Percentiles rank a stretch among this genome's conserved stretches.
Evolutionary conservation across 2,329 filamentous ascomycete genomes (phyloP).

Genomic region (Colletotrichum limetticola): DNA sequence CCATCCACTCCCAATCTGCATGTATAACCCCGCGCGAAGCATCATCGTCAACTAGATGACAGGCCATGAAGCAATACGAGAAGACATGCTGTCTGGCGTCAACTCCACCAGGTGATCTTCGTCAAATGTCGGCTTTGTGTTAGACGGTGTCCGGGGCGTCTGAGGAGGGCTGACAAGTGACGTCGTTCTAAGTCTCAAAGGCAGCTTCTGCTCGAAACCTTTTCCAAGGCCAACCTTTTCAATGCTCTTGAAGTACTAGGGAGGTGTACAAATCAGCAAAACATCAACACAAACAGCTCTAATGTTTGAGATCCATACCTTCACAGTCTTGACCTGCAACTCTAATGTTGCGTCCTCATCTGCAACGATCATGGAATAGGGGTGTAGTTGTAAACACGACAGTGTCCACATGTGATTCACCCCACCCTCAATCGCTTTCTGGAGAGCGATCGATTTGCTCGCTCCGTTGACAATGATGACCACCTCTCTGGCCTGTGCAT

Average conservation of each 20-base stretch:
- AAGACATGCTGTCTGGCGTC: slow-evolving; percentile 37
- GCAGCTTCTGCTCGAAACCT: slow-evolving; percentile 58
- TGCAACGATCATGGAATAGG: slow-evolving; percentile 77
- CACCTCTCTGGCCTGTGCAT: slow-evolving; percentile 73
- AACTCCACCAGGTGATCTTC: slow-evolving; percentile 32
- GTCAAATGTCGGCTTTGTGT: slow-evolving; percentile 13
- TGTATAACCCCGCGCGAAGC: neutral
- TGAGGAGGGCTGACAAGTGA: slow-evolving; percentile 35
- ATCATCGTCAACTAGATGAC: neutral
- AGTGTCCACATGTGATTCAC: slow-evolving; percentile 87
- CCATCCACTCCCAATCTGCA: neutral
- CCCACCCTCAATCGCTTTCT: slow-evolving; percentile 78
- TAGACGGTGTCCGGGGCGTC: slow-evolving; percentile 38
- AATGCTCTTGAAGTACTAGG: slow-evolving; percentile 64
- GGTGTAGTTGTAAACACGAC: slow-evolving; percentile 78
- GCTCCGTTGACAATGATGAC: slow-evolving; percentile 79
- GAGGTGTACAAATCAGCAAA: neutral
- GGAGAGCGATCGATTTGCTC: slow-evolving; percentile 77
- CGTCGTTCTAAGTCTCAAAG: slow-evolving; percentile 38
- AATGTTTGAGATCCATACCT: slow-evolving; percentile 42
- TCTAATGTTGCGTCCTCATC: slow-evolving; percentile 78
- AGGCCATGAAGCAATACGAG: slow-evolving; percentile 33
- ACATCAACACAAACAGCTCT: neutral
- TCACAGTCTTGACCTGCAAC: slow-evolving; percentile 73
- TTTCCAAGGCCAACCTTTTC: slow-evolving; percentile 62